Evolutionary conservation across 352 stramenopile species (phyloP).

Genomic region (Globisporangium recalcitrans): DNA sequence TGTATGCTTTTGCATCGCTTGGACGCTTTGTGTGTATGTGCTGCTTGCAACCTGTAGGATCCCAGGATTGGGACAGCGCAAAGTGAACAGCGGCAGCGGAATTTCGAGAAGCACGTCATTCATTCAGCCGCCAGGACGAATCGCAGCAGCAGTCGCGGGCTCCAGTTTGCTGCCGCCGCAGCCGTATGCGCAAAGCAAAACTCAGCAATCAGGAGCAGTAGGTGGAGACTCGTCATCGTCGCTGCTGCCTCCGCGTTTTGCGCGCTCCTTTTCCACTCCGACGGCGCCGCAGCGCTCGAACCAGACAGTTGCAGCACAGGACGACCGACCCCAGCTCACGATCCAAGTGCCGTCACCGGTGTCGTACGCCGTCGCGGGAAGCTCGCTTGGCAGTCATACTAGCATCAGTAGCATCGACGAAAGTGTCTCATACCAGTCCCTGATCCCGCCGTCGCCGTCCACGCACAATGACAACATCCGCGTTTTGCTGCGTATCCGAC

Average conservation of each 20-base stretch:
- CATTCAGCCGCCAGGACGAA: constrained; percentile 12
- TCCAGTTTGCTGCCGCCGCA: constrained; percentile 9
- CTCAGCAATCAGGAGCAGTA: neutral
- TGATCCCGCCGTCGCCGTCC: constrained; percentile 10
- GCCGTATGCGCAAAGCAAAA: constrained; percentile 6
- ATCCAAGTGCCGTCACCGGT: constrained; percentile 16
- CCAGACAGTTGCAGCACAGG: neutral
- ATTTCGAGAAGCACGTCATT: constrained; percentile 17
- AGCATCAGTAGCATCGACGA: constrained; percentile 14
- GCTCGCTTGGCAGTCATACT: constrained; percentile 1
- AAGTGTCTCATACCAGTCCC: constrained; percentile 17
- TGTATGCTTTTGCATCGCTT: neutral
- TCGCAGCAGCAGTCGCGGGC: constrained; percentile 6
- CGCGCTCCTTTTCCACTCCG: constrained; percentile 21
- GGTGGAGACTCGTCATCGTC: neutral
- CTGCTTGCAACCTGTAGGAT: constrained; percentile 13
- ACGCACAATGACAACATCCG: constrained; percentile 57
- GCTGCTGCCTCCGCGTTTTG: constrained; percentile 10
- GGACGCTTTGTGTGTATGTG: neutral
- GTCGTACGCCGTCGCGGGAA: neutral
- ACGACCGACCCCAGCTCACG: constrained; percentile 15
- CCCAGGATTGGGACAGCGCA: constrained; percentile 18
- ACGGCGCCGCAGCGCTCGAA: constrained; percentile 5
- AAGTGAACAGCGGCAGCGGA: neutral
- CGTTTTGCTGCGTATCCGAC: constrained; percentile 62